Evolutionary conservation across 2,329 filamentous ascomycete species (phyloP), one percentile per base, ranked within the genome.

Genomic region (Didymosphaeria variabile): DNA sequence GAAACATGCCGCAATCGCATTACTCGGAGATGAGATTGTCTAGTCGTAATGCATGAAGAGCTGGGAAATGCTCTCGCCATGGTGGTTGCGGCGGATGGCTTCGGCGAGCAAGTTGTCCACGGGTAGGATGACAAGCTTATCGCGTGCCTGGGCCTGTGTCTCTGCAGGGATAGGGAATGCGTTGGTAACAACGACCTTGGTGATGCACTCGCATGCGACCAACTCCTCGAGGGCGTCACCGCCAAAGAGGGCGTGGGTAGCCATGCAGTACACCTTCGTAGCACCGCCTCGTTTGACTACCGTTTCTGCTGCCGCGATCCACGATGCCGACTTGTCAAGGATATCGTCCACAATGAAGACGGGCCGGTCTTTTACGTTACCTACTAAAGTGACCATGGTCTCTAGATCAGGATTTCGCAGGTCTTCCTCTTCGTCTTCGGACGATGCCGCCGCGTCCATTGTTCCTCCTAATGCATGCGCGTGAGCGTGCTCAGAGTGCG

Each of bases 341-440:
- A 99, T 98, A 77, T 99, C 95, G 77, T 99, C 95, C 53, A 99
- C 91, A 63, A 99, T 93, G 76, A 99, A 91, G 57, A 98, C 95
- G 0, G 92, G 90, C 60, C 92, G 88, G 75, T 92, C 89, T 74
- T 89, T 91, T 62, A 99, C 95, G 72, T 98, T 92, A 62, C 95
- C 95, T 15, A 99, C 95, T n/a, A 99, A 85, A 0, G 95, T 99
- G 71, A 99, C 96, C 83, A 94, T 97, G 74, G 94, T 93, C 81
- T 99, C 95, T 23, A 94, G 84, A 62, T 90, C 89, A 12, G 90
- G 88, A 68, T 94, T 89, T 70, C 90, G 87, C 55, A 94, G 87
- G n/a, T 90, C 89, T 68, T 96, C 93, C 72, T 99, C 95, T 78
- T 98, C 95, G 63, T 97, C 94, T 67, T 97, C 95, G 13, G 92